Base-by-base conservation (phyloP, 2,329 filamentous ascomycete genomes). In the Penicillium sp. region DNA sequence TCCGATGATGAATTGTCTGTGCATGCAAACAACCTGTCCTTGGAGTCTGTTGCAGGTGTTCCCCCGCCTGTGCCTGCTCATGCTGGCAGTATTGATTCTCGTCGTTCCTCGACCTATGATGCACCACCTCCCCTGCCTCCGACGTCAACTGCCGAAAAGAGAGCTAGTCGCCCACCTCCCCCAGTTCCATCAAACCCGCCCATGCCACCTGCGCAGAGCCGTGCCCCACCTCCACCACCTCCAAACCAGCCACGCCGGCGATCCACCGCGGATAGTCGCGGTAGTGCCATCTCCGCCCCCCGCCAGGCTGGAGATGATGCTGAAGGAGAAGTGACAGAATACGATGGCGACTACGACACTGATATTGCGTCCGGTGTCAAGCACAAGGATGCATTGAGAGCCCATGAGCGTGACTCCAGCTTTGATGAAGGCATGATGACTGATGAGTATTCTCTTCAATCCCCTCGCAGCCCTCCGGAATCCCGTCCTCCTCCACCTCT, bases 341-440 rank as follows among this genome's bases (percentile, higher is more conserved):
- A 98, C 69, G 95, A 99, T 71, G 95, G 93, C 7, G 95, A 98
- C 70, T 98, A 98, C 71, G 95, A 98, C 67, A 98, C 95, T 7
- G 95, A 98, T 71, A 98, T 98, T 70, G 93, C 90, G 1, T 91
- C 93, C n/a, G 89, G 91, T 10, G 91, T 86, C n/a, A 91, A 90
- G 55, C 91, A 96, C 74, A 97, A 96, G 75, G 93, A 96, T 76
- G 93, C 93, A 1, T 76, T 98, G 59, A 96, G 93, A 73, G 80
- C 90, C 9, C 91, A 96, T 73, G 85, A 83, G 8, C 85, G 89
- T 53, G 90, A 93, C 46, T 85, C 88, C 7, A 96, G 90, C 70
- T 71, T 90, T 53, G 91, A 96, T 60, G 87, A 89, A 56, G 84
- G 80, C 42, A 84, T 84, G 3, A 78, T 76, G 22, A 80, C 80